A percentile compares a stretch with the other conserved stretches of the same genome.
phyloP scores from a whole-genome alignment of 805 yeast genomes.

The Ogataea kodamae region DNA sequence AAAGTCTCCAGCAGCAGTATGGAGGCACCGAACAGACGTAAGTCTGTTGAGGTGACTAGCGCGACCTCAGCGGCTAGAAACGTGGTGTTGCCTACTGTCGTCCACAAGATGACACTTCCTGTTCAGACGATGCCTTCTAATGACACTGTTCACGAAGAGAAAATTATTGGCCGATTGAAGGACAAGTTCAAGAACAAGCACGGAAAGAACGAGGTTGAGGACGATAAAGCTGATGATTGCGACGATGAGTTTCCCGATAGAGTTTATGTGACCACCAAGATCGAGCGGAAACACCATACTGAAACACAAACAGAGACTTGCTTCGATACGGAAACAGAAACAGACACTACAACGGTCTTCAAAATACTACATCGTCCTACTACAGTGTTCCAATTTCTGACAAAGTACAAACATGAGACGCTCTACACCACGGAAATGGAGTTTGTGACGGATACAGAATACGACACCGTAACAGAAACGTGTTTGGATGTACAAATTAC shows the following conservation, averaged over 20 bases:
- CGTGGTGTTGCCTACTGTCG: too few species aligned
- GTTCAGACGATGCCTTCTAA: background rate
- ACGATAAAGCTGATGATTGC: constrained; percentile 13
- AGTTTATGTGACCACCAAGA: background rate
- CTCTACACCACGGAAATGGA: constrained; percentile 15
- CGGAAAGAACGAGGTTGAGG: constrained; percentile 1
- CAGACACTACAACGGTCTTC: constrained; percentile 20
- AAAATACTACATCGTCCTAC: constrained; percentile 19
- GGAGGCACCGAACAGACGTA: too few species aligned
- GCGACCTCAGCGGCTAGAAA: too few species aligned
- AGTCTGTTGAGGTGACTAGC: too few species aligned
- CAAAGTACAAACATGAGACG: constrained; percentile 21
- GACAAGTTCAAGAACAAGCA: constrained; percentile 5
- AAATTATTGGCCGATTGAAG: constrained; percentile 1
- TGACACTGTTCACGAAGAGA: constrained; percentile 2
- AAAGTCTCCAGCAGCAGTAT: too few species aligned
- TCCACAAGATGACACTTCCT: too few species aligned
- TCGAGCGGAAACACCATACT: constrained; percentile 11
- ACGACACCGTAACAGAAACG: constrained; percentile 18
- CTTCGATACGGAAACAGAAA: constrained; percentile 19
- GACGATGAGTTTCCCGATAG: constrained; percentile 7
- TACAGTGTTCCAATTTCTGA: constrained; percentile 15
- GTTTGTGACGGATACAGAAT: constrained; percentile 18
- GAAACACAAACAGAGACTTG: constrained; percentile 14
- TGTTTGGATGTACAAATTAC: constrained; percentile 12